Percentiles rank a stretch among this genome's conserved stretches.
Evolutionary conservation across 2,329 filamentous ascomycete genomes (phyloP).

Genomic region (Cryphonectria carpinicola): DNA sequence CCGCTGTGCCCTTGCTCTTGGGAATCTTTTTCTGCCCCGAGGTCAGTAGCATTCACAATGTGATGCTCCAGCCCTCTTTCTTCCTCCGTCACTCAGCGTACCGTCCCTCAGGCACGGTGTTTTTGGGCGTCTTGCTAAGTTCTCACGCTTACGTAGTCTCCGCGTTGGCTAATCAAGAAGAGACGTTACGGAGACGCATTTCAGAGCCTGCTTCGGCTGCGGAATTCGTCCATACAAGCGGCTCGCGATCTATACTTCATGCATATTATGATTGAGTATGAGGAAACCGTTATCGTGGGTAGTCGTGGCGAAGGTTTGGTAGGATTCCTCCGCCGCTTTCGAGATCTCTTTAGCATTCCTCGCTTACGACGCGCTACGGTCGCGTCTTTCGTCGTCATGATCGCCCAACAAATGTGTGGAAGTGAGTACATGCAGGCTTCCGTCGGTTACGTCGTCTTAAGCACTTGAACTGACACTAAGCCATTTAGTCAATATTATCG

Average conservation of each 20-base stretch:
- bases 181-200: constrained; percentile 50
- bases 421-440: constrained; percentile 1
- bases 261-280: constrained; percentile 43
- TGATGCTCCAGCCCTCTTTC: constrained; percentile 43
- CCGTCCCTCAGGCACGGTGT: neutral
- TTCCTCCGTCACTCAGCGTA: constrained; percentile 41
- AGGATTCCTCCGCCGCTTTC: constrained; percentile 30
- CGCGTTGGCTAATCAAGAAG: constrained; percentile 58
- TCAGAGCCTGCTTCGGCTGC: constrained; percentile 48
- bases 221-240: constrained; percentile 52
- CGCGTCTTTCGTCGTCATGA: constrained; percentile 44
- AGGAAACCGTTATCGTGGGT: constrained; percentile 36
- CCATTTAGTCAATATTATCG: neutral
- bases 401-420: constrained; percentile 43
- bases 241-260: constrained; percentile 57
- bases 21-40: constrained; percentile 5
- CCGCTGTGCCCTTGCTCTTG: constrained; percentile 1
- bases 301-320: neutral
- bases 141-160: constrained; percentile 44
- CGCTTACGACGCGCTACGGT: constrained; percentile 43
- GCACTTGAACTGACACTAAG: neutral
- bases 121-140: neutral
- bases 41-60: constrained; percentile 44
- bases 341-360: constrained; percentile 43
- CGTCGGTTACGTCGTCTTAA: neutral